These are phyloP conservation scores for Bertia moriformis DNA, from an alignment of 2,329 filamentous ascomycete species.

Conservation along the genomic window DNA sequence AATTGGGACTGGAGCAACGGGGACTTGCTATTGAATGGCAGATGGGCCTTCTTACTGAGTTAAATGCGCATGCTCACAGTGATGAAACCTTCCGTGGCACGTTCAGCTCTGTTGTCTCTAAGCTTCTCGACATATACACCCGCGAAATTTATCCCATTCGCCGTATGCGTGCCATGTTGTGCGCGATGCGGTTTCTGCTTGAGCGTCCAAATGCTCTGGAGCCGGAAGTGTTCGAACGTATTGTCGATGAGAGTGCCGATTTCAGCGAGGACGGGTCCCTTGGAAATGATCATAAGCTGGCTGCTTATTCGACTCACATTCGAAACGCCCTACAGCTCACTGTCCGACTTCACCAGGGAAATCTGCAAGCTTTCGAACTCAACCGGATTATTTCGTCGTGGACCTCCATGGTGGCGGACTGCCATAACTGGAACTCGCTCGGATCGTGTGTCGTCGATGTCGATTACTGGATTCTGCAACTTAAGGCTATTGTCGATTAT, in stretches of 20 bases:
- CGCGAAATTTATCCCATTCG: conserved; percentile 16
- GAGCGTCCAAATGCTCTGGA: background rate
- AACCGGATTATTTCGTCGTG: background rate
- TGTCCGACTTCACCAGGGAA: background rate
- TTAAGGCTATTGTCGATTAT: conserved; percentile 33
- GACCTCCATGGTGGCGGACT: conserved; percentile 7
- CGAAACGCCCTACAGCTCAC: background rate
- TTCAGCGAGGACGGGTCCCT: background rate
- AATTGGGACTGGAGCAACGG: background rate
- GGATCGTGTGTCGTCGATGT: conserved; percentile 24
- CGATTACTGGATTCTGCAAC: conserved; percentile 26
- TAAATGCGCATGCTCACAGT: background rate
- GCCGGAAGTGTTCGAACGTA: background rate
- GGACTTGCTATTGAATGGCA: background rate
- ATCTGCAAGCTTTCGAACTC: background rate
- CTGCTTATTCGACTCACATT: background rate
- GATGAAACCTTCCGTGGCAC: background rate
- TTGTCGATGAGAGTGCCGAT: background rate
- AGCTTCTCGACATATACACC: conserved; percentile 16
- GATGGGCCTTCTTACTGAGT: background rate
- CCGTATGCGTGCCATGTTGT: conserved; percentile 17
- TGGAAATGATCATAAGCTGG: background rate
- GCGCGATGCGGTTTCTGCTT: conserved; percentile 15
- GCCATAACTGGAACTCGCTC: conserved; percentile 22
- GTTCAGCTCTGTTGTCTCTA: conserved; percentile 9